Evolutionary conservation across 768 basidiomycete genomes (phyloP).

Genomic region (Podaxis rugospora): DNA sequence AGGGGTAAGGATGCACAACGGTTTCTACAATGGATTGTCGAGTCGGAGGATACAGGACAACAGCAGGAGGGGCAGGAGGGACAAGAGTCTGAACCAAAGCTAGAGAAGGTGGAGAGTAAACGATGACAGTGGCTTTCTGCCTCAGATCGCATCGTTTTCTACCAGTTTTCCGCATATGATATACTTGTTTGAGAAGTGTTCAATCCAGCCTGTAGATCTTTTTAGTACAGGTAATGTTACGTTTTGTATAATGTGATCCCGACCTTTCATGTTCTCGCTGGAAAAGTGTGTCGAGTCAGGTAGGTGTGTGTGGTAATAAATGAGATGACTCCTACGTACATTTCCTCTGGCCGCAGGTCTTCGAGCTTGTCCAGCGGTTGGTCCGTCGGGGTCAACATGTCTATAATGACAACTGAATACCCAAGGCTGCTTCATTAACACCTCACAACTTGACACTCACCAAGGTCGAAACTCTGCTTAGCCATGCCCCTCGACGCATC

Average conservation of each 20-base stretch:
- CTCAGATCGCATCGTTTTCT: constrained; percentile 60
- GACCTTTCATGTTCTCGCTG: constrained; percentile 92
- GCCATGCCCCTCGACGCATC: constrained; percentile 98
- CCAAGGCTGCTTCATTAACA: background rate
- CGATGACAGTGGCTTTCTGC: background rate
- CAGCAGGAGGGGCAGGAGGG: background rate
- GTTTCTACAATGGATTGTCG: constrained; percentile 3
- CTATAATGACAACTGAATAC: constrained; percentile 29
- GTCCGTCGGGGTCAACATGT: constrained; percentile 89
- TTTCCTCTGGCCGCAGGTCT: constrained; percentile 76
- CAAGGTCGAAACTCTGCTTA: constrained; percentile 92
- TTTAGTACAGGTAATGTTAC: constrained; percentile 7
- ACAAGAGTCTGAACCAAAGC: constrained; percentile 13
- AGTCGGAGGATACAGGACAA: background rate
- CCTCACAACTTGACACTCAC: constrained; percentile 37
- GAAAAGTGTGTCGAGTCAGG: constrained; percentile 7
- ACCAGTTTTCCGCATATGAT: constrained; percentile 86
- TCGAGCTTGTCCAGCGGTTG: constrained; percentile 79
- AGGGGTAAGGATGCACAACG: constrained; percentile 8
- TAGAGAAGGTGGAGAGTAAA: constrained; percentile 4
- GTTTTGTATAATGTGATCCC: constrained; percentile 11
- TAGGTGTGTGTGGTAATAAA: background rate
- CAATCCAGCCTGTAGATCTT: constrained; percentile 70
- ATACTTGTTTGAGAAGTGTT: constrained; percentile 91
- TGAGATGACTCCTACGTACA: constrained; percentile 49